Evolutionary conservation across 495 filamentous ascomycete genomes (phyloP).

Genomic region (Annulohypoxylon bovei): DNA sequence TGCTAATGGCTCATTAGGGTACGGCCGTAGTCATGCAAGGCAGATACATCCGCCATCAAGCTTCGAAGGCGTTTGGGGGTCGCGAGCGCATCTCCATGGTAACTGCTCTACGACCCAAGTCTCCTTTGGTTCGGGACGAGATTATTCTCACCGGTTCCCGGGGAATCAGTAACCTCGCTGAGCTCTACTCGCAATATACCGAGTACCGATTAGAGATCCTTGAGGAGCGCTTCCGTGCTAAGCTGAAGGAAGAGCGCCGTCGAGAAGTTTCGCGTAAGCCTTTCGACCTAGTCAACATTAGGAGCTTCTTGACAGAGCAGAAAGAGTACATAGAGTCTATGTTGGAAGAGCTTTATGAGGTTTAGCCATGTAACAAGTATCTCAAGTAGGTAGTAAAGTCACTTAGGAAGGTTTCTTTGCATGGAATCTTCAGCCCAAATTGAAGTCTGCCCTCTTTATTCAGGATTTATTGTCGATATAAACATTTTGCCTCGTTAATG

Average conservation of each 20-base stretch:
- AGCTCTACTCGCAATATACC: slow-evolving; percentile 70
- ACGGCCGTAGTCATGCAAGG: slow-evolving; percentile 71
- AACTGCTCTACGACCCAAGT: slow-evolving; percentile 68
- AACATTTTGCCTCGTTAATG: too few species aligned
- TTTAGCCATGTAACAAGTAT: background rate
- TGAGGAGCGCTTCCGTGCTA: slow-evolving; percentile 56
- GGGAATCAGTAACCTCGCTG: slow-evolving; percentile 66
- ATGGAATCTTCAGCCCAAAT: too few species aligned
- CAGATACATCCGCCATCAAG: slow-evolving; percentile 72
- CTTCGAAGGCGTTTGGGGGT: slow-evolving; percentile 65
- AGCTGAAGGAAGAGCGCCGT: slow-evolving; percentile 8
- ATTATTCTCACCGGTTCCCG: slow-evolving; percentile 69
- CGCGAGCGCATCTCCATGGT: slow-evolving; percentile 73
- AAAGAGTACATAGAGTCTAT: slow-evolving; percentile 10
- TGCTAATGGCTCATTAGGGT: slow-evolving; percentile 54
- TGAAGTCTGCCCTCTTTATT: too few species aligned
- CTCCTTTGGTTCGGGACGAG: slow-evolving; percentile 66
- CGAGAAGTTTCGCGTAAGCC: background rate
- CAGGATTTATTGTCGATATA: too few species aligned
- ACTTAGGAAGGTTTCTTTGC: too few species aligned
- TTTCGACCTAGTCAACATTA: background rate
- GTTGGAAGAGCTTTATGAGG: slow-evolving; percentile 6
- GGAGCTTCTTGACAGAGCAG: slow-evolving; percentile 3
- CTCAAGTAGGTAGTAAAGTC: background rate
- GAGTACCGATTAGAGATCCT: slow-evolving; percentile 73